Percentiles rank a stretch among this genome's conserved stretches.
Evolutionary conservation across 108 stramenopile genomes (phyloP).

Genomic region (Fragilaria radians): DNA sequence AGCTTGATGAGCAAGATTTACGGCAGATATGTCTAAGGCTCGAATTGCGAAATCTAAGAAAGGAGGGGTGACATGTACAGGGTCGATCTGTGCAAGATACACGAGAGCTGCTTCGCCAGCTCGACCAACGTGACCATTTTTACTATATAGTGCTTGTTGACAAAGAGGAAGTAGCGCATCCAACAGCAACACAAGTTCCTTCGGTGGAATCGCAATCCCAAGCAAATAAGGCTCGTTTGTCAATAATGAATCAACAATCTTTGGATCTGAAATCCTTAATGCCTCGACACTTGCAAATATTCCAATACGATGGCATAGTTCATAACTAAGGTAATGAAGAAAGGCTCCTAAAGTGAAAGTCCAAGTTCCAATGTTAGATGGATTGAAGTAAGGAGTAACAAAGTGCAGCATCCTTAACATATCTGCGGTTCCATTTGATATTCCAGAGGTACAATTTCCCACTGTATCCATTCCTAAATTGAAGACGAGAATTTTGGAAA

Average conservation of each 20-base stretch:
- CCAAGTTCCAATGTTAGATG: constrained; percentile 84
- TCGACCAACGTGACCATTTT: constrained; percentile 75
- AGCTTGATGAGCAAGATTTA: constrained; percentile 83
- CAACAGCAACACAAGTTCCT: constrained; percentile 71
- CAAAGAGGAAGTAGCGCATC: constrained; percentile 73
- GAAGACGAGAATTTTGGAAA: constrained; percentile 73
- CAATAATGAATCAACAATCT: constrained; percentile 28
- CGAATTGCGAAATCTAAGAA: constrained; percentile 79
- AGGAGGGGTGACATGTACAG: constrained; percentile 52
- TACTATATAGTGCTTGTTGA: constrained; percentile 80
- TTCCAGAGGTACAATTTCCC: constrained; percentile 1
- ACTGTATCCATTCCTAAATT: constrained; percentile 37
- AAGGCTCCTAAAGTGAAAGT: constrained; percentile 82
- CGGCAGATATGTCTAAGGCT: constrained; percentile 73
- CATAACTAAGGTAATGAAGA: constrained; percentile 79
- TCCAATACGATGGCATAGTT: constrained; percentile 66
- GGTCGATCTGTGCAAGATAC: constrained; percentile 77
- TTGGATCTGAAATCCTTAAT: constrained; percentile 32
- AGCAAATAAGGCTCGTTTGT: constrained; percentile 50
- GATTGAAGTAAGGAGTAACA: constrained; percentile 86
- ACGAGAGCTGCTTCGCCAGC: constrained; percentile 80
- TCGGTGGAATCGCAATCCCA: constrained; percentile 32
- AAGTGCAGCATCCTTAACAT: constrained; percentile 69
- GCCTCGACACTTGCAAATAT: constrained; percentile 51
- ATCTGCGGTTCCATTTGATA: constrained; percentile 71